Evolutionary conservation across 768 basidiomycete genomes (phyloP).

Genomic region (Xerocomellus dryophilus): DNA sequence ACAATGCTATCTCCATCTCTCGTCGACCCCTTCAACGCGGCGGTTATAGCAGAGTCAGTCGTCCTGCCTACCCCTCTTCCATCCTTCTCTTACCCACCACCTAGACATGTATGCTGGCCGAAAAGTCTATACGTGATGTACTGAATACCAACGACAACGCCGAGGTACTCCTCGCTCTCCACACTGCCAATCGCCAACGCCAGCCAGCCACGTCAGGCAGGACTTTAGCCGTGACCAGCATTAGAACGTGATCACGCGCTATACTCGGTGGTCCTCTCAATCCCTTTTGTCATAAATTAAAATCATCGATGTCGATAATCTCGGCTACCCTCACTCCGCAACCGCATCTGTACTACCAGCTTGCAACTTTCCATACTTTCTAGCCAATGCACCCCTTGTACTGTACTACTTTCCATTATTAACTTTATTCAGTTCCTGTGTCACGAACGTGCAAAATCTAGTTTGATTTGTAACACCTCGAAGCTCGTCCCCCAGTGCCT

Average conservation of each 20-base stretch:
- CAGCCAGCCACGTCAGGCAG: slow-evolving; percentile 18
- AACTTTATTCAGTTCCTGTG: slow-evolving; percentile 16
- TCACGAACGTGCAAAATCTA: slow-evolving; percentile 8
- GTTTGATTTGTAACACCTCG: background rate
- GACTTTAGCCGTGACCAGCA: slow-evolving; percentile 13
- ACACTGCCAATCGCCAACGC: slow-evolving; percentile 33
- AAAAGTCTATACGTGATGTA: slow-evolving; percentile 66
- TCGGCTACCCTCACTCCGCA: background rate
- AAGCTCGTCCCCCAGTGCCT: background rate
- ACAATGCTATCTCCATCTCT: slow-evolving; percentile 73
- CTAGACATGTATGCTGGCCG: slow-evolving; percentile 68
- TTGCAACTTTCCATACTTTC: slow-evolving; percentile 11
- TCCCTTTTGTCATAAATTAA: slow-evolving; percentile 3
- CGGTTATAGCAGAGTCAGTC: slow-evolving; percentile 52
- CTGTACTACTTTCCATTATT: slow-evolving; percentile 18
- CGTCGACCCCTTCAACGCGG: slow-evolving; percentile 58
- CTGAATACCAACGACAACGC: slow-evolving; percentile 69
- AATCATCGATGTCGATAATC: slow-evolving; percentile 3
- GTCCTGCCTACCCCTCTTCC: too few relatives aligned
- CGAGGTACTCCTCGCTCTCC: slow-evolving; percentile 61
- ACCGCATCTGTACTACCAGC: slow-evolving; percentile 28
- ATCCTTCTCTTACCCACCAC: background rate
- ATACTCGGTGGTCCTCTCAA: background rate
- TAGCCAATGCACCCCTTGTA: slow-evolving; percentile 21
- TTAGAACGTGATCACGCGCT: slow-evolving; percentile 24